Evolutionary conservation across 495 filamentous ascomycete genomes (phyloP).

Genomic region (Aspergillus taichungensis): DNA sequence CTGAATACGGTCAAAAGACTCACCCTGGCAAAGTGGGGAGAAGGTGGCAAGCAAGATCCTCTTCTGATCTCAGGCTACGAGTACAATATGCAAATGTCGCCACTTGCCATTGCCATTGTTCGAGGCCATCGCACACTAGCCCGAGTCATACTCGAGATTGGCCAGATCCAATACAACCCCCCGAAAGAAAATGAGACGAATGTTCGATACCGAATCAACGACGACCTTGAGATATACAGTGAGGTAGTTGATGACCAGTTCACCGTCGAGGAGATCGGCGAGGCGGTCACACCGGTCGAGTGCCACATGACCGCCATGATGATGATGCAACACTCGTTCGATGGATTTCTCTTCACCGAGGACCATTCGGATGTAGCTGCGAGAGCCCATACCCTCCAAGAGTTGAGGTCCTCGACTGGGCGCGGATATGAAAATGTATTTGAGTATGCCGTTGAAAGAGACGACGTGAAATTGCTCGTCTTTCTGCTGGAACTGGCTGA

Average conservation of each 20-base stretch:
- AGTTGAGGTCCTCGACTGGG: too few species aligned
- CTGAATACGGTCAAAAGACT: conserved; percentile 41
- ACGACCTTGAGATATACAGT: conserved; percentile 32
- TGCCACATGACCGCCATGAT: conserved; percentile 43
- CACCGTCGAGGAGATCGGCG: conserved; percentile 63
- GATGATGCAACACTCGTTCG: conserved; percentile 29
- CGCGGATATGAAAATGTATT: neutral
- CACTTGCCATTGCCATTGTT: conserved; percentile 57
- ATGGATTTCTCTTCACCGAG: conserved; percentile 25
- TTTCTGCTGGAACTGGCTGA: conserved; percentile 37
- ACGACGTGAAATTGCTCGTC: conserved; percentile 21
- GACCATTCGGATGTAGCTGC: conserved; percentile 7
- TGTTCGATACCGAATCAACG: conserved; percentile 43
- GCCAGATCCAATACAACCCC: conserved; percentile 50
- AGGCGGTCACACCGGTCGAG: conserved; percentile 53
- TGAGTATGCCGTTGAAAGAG: conserved; percentile 10
- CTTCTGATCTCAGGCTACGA: conserved; percentile 54
- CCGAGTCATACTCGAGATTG: conserved; percentile 56
- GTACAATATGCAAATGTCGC: conserved; percentile 23
- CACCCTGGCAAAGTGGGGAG: conserved; percentile 38
- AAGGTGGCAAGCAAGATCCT: conserved; percentile 35
- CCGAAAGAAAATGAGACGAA: conserved; percentile 29
- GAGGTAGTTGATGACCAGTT: conserved; percentile 51
- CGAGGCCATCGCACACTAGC: conserved; percentile 53
- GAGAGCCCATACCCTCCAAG: too few species aligned